Base-by-base conservation (phyloP, 306 rosid genomes). In the Cicer judaicum region DNA sequence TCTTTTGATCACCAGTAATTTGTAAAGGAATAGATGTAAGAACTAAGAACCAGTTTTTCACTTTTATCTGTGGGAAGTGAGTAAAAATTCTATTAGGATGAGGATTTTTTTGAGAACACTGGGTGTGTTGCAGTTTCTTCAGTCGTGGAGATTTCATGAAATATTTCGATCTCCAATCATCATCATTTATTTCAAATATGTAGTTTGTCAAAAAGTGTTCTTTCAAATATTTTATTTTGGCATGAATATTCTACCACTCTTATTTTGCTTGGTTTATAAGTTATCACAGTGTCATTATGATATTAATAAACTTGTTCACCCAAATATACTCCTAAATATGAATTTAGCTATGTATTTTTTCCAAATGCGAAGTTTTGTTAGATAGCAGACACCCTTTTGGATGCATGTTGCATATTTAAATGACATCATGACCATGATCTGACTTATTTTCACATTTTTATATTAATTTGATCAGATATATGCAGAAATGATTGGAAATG, bases 401-500 rank as follows among this genome's bases (percentile, higher is more conserved):
- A 57, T 70, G 6, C 65, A 70, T 55, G 24, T 19, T 54, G 72
- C 71, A 38, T 64, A 57, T 4, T 57, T 50, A 59, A 56, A 62
- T 7, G 38, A 39, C 34, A 40, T 15, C 38, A 52, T 10, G 40
- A 15, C 47, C 38, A 52, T 8, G 29, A 15, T 41, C 64, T 47
- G 46, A 70, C 49, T 10, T 38, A 47, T 62, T 59, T 65, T 70
- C 46, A 39, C 41, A 3, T 75, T 42, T 44, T 49, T 38, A 29
- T 79, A 61, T 76, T 73, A 68, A 64, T 57, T 38, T 53, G 61
- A 64, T 82, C 92, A 94, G 99, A 92, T 94, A 84, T 94, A 94
- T 68, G 81, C 99, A n/a, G 99, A 94, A 89, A 92, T 92, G 99
- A 94, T 94, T 80, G 99, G 99, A 78, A 94, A 94, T 86, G 96